Conservation (phyloP, 73 alveolate genomes). For the Paramecium primaurelia region DNA sequence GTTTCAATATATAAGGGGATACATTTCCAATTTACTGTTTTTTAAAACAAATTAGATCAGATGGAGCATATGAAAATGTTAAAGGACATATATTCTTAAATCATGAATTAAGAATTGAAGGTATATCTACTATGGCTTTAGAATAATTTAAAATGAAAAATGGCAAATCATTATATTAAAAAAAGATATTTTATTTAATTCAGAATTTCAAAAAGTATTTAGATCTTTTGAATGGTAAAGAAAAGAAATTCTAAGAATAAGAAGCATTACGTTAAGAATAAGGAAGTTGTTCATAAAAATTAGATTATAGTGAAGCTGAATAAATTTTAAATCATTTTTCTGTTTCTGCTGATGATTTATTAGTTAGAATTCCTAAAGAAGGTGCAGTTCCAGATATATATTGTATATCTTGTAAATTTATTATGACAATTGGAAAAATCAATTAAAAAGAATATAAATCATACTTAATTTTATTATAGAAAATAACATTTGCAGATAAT, state of each 20-base stretch:
- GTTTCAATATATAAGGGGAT: background rate
- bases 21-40: conserved; percentile 27
- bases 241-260: background rate
- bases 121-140: conserved; percentile 20
- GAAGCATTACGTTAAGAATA: background rate
- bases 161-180: background rate
- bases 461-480: background rate
- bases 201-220: background rate
- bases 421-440: background rate
- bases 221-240: background rate
- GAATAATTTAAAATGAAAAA: background rate
- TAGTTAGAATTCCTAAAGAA: conserved; percentile 17
- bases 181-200: background rate
- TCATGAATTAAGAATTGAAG: conserved; percentile 9
- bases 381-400: background rate
- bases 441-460: conserved; percentile 3
- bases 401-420: background rate
- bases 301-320: background rate
- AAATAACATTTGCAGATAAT: conserved; percentile 3
- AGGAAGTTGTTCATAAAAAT: background rate
- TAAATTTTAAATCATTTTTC: background rate
- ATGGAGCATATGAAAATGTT: background rate
- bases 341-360: background rate
- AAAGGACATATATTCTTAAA: background rate
- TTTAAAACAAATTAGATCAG: background rate